Evolutionary conservation across 176 grass and related monocot species (phyloP).

Genomic region (Paspalum notatum): DNA sequence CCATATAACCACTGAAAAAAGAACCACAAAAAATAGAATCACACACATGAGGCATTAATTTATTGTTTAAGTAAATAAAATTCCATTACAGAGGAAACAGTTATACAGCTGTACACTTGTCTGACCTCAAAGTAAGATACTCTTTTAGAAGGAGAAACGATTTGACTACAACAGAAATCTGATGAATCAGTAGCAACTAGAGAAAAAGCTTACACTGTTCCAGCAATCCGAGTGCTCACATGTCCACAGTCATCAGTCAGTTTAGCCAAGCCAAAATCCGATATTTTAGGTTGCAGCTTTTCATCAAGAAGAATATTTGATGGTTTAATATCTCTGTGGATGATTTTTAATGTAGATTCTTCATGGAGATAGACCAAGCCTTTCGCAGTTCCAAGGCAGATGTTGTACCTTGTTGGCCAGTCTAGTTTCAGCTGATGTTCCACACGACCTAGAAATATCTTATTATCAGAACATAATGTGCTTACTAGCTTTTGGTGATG

Average conservation of each 20-base stretch:
- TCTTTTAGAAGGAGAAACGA: slow-evolving; percentile 8
- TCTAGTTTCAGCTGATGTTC: slow-evolving; percentile 64
- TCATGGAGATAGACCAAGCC: slow-evolving; percentile 87
- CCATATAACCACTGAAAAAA: slow-evolving; percentile 86
- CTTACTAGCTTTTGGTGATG: slow-evolving; percentile 1
- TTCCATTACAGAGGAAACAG: neutral
- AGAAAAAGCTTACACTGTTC: slow-evolving; percentile 78
- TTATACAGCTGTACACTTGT: neutral
- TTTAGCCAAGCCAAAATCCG: slow-evolving; percentile 92
- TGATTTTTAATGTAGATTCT: slow-evolving; percentile 80
- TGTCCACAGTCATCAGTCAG: slow-evolving; percentile 71
- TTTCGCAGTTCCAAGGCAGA: slow-evolving; percentile 77
- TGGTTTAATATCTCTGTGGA: slow-evolving; percentile 93
- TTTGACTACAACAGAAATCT: slow-evolving; percentile 5
- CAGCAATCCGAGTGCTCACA: slow-evolving; percentile 80
- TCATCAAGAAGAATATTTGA: slow-evolving; percentile 89
- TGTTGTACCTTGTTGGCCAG: slow-evolving; percentile 68
- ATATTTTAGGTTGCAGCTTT: slow-evolving; percentile 86
- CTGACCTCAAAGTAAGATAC: neutral
- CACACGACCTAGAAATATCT: slow-evolving; percentile 45
- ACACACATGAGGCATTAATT: neutral
- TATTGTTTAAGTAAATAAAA: neutral
- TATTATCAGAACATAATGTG: slow-evolving; percentile 15
- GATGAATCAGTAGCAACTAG: slow-evolving; percentile 32
- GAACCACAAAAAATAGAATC: slow-evolving; percentile 31